A percentile compares a stretch with the other conserved stretches of the same genome.
Evolutionary conservation across 164 flowering plant genomes (phyloP).

Genomic region (Macadamia tetraphylla): DNA sequence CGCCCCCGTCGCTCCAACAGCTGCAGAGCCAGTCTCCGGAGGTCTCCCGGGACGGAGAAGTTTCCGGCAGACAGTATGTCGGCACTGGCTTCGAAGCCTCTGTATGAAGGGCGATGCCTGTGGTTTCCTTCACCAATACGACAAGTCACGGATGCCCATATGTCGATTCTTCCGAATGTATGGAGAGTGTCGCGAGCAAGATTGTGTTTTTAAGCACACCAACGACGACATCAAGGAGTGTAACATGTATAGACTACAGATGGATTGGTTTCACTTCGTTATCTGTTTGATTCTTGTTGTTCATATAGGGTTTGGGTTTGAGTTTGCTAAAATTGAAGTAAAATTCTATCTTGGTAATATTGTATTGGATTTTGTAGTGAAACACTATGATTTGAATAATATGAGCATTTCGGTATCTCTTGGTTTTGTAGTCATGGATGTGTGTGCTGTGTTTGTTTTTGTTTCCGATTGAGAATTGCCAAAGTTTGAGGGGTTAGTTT

Average conservation of each 20-base stretch:
- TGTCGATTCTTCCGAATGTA: constrained; percentile 82
- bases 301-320: not conserved
- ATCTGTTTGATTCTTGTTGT: not conserved
- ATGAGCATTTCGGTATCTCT: not conserved
- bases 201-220: constrained; percentile 96
- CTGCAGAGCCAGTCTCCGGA: constrained; percentile 7
- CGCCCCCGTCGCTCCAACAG: constrained; percentile 14
- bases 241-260: constrained; percentile 54
- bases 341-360: not conserved
- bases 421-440: not conserved
- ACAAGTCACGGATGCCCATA: constrained; percentile 91
- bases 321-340: not conserved
- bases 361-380: not conserved
- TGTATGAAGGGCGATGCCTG: constrained; percentile 99
- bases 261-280: not conserved
- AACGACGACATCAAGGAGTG: constrained; percentile 98
- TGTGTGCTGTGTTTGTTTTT: not conserved
- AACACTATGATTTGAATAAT: not conserved
- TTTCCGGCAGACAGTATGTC: constrained; percentile 95
- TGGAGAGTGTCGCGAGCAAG: constrained; percentile 98
- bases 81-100: constrained; percentile 95
- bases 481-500: not conserved
- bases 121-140: constrained; percentile 96
- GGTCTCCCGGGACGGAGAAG: constrained; percentile 47
- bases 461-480: not conserved